phyloP scores from a whole-genome alignment of 164 flowering plant species.

The Magnolia changhungtana region DNA sequence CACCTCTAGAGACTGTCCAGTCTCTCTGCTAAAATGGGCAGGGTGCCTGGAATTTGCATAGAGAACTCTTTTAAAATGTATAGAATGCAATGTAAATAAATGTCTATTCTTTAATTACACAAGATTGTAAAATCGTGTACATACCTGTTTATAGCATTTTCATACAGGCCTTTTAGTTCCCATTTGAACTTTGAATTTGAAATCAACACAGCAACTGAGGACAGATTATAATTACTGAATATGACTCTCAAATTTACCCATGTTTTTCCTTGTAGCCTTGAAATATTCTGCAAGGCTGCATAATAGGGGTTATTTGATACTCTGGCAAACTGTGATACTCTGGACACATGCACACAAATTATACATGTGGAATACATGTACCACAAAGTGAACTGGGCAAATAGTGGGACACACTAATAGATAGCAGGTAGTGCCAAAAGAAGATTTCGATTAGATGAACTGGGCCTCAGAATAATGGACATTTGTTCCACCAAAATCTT shows the following conservation, averaged over 20 bases:
- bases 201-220: background rate
- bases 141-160: conserved; percentile 1
- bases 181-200: background rate
- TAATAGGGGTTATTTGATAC: too few relatives aligned
- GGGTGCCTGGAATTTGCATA: conserved; percentile 1
- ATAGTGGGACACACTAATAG: too few relatives aligned
- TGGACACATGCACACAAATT: too few relatives aligned
- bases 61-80: background rate
- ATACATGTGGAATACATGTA: too few relatives aligned
- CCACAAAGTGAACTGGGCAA: too few relatives aligned
- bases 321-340: too few relatives aligned
- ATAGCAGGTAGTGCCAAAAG: too few relatives aligned
- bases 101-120: background rate
- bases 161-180: background rate
- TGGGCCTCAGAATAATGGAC: too few relatives aligned
- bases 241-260: background rate
- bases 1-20: background rate
- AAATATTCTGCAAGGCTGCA: background rate
- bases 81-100: conserved; percentile 12
- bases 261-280: background rate
- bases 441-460: too few relatives aligned
- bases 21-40: background rate
- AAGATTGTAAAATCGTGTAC: conserved; percentile 2
- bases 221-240: background rate
- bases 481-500: too few relatives aligned